Percentiles rank a stretch among this genome's conserved stretches.
phyloP scores from a whole-genome alignment of 768 basidiomycete genomes.

The Trametes coccinea region DNA sequence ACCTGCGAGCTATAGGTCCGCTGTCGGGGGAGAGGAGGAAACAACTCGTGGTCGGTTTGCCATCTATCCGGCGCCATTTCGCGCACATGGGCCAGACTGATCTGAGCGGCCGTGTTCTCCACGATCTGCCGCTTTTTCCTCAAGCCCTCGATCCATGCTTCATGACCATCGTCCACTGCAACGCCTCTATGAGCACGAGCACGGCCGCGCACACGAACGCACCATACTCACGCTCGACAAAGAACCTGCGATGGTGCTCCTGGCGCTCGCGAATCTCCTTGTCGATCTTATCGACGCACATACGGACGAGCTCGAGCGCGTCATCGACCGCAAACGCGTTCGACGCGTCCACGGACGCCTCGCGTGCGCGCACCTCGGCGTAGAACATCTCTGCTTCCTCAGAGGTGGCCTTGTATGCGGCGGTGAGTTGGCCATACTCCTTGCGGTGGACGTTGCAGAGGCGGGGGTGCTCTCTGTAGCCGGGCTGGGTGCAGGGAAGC shows the following conservation, averaged over 20 bases:
- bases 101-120: background rate
- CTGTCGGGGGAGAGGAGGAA: too few relatives aligned
- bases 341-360: background rate
- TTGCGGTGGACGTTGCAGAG: background rate
- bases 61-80: background rate
- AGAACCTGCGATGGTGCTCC: background rate
- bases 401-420: background rate
- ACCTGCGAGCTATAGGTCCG: too few relatives aligned
- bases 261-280: constrained; percentile 1
- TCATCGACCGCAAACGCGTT: background rate
- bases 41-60: background rate
- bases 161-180: background rate
- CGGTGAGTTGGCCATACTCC: background rate
- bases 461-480: background rate
- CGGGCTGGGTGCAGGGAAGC: background rate
- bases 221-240: background rate
- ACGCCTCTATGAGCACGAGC: background rate
- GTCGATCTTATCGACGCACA: background rate
- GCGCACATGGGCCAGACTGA: background rate
- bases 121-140: background rate
- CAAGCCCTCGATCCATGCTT: background rate
- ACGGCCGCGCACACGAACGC: background rate
- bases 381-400: background rate
- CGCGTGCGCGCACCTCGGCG: background rate
- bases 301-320: background rate